A percentile compares a stretch with the other conserved stretches of the same genome.
These are phyloP conservation scores for Fusarium vanettenii DNA, from an alignment of 2,329 filamentous ascomycete genomes.

Conservation along the genomic window DNA sequence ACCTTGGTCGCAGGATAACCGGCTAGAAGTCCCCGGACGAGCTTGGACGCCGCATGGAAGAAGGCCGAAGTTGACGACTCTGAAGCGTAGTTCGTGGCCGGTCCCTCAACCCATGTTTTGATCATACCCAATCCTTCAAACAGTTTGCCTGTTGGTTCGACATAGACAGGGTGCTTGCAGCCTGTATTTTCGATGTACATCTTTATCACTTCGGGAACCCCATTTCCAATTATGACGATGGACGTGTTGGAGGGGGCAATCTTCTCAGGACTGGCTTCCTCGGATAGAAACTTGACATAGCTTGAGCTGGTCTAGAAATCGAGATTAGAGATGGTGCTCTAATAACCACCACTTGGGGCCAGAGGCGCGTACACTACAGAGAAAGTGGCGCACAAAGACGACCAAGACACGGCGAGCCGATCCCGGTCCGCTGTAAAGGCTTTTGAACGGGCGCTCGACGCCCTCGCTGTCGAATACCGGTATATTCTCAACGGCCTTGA, in stretches of 20 bases:
- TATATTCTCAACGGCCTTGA: background rate
- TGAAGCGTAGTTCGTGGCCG: slow-evolving; percentile 5
- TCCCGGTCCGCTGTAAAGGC: slow-evolving; percentile 12
- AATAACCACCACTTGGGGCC: background rate
- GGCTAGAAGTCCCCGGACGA: background rate
- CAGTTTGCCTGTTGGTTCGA: slow-evolving; percentile 16
- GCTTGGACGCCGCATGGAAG: background rate
- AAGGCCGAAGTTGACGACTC: background rate
- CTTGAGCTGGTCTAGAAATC: slow-evolving; percentile 7
- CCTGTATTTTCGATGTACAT: slow-evolving; percentile 24
- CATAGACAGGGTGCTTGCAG: slow-evolving; percentile 26
- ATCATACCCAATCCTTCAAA: slow-evolving; percentile 26
- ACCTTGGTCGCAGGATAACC: slow-evolving; percentile 2
- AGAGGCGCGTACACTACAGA: slow-evolving; percentile 9
- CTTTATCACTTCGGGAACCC: slow-evolving; percentile 1
- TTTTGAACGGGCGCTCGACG: slow-evolving; percentile 17
- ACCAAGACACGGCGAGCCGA: slow-evolving; percentile 6
- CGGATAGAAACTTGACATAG: slow-evolving; percentile 19
- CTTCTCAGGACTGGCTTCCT: slow-evolving; percentile 19
- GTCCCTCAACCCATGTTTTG: slow-evolving; percentile 2
- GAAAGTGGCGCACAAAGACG: slow-evolving; percentile 31
- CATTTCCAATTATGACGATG: slow-evolving; percentile 20
- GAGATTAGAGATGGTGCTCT: background rate
- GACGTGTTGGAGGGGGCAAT: slow-evolving; percentile 7
- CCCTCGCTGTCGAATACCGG: slow-evolving; percentile 17